These are phyloP conservation scores for Guadua angustifolia DNA, from an alignment of 176 grass and related monocot species.

Conservation along the genomic window DNA sequence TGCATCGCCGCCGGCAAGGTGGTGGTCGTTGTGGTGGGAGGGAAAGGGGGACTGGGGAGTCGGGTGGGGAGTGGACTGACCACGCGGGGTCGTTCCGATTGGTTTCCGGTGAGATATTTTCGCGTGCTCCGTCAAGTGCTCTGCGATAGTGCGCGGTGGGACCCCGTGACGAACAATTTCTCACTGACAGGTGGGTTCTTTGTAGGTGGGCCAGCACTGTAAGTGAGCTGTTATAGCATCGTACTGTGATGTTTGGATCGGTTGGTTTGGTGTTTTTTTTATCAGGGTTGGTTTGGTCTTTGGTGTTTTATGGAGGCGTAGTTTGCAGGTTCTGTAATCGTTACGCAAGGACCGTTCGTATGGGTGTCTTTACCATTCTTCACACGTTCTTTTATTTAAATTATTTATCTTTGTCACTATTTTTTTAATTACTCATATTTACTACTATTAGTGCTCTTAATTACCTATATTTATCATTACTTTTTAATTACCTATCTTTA, in stretches of 20 bases:
- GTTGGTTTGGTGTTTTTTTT: background rate
- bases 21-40: background rate
- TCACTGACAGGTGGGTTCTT: background rate
- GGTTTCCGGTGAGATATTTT: background rate
- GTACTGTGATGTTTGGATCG: background rate
- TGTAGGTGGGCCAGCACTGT: background rate
- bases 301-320: background rate
- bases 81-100: constrained; percentile 32
- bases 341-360: too few species aligned
- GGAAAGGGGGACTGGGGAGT: background rate
- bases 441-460: too few species aligned
- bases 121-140: background rate
- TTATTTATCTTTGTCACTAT: too few species aligned
- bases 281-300: too few species aligned
- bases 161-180: background rate
- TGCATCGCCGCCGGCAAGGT: constrained; percentile 50
- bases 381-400: too few species aligned
- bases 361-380: too few species aligned
- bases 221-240: background rate
- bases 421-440: too few species aligned
- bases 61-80: background rate
- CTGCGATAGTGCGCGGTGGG: background rate
- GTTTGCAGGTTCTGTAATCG: too few species aligned
- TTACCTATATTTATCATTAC: too few species aligned
- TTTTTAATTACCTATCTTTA: too few species aligned